Evolutionary conservation across 75 land plant genomes (phyloP), one percentile per base, ranked within the genome.

Genomic region (Sequoia sempervirens): DNA sequence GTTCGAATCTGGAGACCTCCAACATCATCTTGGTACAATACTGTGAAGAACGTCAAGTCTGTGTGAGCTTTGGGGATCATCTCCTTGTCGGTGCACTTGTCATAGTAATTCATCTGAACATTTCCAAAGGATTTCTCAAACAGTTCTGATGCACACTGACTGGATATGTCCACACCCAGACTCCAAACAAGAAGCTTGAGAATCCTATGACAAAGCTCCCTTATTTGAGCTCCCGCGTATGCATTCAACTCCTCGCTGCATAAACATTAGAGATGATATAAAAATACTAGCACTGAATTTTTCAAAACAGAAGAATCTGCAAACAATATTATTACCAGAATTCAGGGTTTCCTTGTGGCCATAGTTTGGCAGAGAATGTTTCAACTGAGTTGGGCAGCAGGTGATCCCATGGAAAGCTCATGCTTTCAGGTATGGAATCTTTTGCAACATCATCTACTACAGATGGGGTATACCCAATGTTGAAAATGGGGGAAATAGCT

Each of bases 81-180:
- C 52, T 75, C 78, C 9, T 38, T 38, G 10, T 30, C 75, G 0
- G 14, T 73, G 1, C 14, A 13, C 6, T 73, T 73, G 15, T 73
- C 13, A 86, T 89, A 91, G 53, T 84, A 86, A 69, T 82, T 91
- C 66, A 89, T 89, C 73, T 90, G 85, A 64, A 91, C 9, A 66
- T 88, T 87, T n/a, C 92, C 92, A 84, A 89, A 87, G 46, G 89
- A 86, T 11, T 83, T 86, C 15, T 83, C 82, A 83, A 91, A 89
- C 10, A 34, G 17, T 10, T 87, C 84, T 30, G 90, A 66, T 36
- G 81, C 87, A 75, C 74, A 82, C 52, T 79, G 85, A 36, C 83
- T 85, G 6, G 79, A 81, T 37, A 87, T 53, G 56, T 84, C 86
- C 6, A 87, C 83, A 14, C 89, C 90, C 64, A 91, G 69, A 80